These are phyloP conservation scores for Lablab purpureus DNA, from an alignment of 306 rosid species.

Conservation along the genomic window DNA sequence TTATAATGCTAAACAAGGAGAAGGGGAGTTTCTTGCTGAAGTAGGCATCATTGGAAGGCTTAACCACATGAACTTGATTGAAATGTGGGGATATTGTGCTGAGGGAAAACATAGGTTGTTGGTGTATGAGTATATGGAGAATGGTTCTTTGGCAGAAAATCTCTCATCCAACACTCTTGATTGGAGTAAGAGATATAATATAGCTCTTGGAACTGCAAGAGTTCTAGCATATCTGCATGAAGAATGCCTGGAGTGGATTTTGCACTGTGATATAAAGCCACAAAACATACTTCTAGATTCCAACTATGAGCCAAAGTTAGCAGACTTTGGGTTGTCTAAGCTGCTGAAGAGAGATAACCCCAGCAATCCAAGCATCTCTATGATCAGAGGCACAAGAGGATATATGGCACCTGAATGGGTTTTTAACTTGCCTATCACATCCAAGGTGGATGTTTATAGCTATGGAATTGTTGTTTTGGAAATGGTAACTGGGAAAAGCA, in stretches of 20 bases:
- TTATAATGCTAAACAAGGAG: slow-evolving; percentile 45
- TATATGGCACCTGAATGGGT: slow-evolving; percentile 49
- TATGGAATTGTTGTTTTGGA: slow-evolving; percentile 47
- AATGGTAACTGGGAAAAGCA: slow-evolving; percentile 40
- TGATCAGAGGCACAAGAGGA: slow-evolving; percentile 46
- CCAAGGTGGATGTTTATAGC: slow-evolving; percentile 49
- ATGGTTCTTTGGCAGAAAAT: slow-evolving; percentile 45
- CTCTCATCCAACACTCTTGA: slow-evolving; percentile 33
- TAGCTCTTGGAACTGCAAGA: slow-evolving; percentile 43
- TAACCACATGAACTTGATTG: slow-evolving; percentile 50
- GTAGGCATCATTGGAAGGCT: slow-evolving; percentile 47
- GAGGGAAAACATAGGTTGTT: slow-evolving; percentile 46
- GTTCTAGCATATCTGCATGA: slow-evolving; percentile 46
- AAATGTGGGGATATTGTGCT: slow-evolving; percentile 53
- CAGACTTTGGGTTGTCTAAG: slow-evolving; percentile 49
- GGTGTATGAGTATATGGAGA: slow-evolving; percentile 49
- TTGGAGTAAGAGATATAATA: slow-evolving; percentile 43
- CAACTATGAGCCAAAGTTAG: slow-evolving; percentile 38
- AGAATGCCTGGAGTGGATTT: slow-evolving; percentile 45
- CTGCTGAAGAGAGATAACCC: not conserved
- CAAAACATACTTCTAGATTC: slow-evolving; percentile 45
- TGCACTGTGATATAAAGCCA: slow-evolving; percentile 49
- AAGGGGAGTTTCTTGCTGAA: slow-evolving; percentile 47
- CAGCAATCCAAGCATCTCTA: slow-evolving; percentile 8
- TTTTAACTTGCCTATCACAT: slow-evolving; percentile 33